Percentiles rank a stretch among this genome's conserved stretches.
Evolutionary conservation across 495 filamentous ascomycete species (phyloP).

Genomic region (Tuber melanosporum): DNA sequence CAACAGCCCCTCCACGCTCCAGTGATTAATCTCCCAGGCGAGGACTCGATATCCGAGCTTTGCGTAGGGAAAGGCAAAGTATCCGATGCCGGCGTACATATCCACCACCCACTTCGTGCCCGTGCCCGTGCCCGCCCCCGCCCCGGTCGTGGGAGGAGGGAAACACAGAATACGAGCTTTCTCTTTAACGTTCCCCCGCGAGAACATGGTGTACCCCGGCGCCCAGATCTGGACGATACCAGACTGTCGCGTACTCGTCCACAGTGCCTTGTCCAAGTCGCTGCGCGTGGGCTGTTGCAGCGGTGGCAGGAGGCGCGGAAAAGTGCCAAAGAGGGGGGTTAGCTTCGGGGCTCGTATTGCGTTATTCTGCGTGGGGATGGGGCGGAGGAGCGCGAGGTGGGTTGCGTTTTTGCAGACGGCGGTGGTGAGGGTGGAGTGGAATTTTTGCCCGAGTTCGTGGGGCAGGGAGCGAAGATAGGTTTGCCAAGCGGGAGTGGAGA

Average conservation of each 20-base stretch:
- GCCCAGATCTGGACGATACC: conserved; percentile 80
- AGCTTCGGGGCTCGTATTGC: conserved; percentile 16
- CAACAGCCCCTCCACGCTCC: conserved; percentile 74
- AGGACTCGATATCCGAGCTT: conserved; percentile 66
- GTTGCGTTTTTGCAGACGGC: conserved; percentile 37
- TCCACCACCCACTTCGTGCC: conserved; percentile 58
- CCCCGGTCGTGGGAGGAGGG: conserved; percentile 12
- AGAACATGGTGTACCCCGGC: conserved; percentile 86
- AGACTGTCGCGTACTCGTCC: conserved; percentile 69
- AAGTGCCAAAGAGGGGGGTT: conserved; percentile 18
- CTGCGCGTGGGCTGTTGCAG: background rate
- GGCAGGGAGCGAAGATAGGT: conserved; percentile 25
- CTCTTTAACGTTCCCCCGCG: conserved; percentile 78
- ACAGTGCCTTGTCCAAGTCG: conserved; percentile 62
- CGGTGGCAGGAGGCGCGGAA: conserved; percentile 10
- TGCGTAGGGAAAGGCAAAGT: conserved; percentile 78
- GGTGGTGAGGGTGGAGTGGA: conserved; percentile 13
- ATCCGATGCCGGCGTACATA: conserved; percentile 86
- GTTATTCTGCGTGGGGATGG: conserved; percentile 15
- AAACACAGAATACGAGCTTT: conserved; percentile 62
- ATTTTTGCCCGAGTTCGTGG: background rate
- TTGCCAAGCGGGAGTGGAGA: conserved; percentile 17
- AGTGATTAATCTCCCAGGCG: conserved; percentile 84
- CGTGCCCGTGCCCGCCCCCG: conserved; percentile 25
- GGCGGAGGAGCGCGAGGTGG: conserved; percentile 26